These are phyloP conservation scores for Cephaloascus albidus DNA, from an alignment of 805 yeast genomes.

Conservation along the genomic window DNA sequence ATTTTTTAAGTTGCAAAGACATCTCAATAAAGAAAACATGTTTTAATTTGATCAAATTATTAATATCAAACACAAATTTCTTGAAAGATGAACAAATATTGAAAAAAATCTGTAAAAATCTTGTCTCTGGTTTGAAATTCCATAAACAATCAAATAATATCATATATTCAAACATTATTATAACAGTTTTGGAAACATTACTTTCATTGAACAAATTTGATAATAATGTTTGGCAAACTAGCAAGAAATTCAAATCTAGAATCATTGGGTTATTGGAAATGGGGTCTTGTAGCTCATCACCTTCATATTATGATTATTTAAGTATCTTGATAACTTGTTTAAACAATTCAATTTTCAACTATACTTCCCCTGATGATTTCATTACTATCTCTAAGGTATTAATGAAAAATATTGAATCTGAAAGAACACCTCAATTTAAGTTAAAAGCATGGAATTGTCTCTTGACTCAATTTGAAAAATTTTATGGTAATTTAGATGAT, in stretches of 20 bases:
- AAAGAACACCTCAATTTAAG: conserved; percentile 10
- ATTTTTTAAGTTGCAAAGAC: not conserved
- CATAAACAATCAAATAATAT: conserved; percentile 16
- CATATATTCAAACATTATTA: conserved; percentile 33
- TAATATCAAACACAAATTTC: not conserved
- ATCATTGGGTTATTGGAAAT: conserved; percentile 36
- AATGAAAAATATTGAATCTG: conserved; percentile 10
- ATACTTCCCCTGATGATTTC: conserved; percentile 1
- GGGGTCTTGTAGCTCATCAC: conserved; percentile 46
- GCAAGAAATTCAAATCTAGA: conserved; percentile 35
- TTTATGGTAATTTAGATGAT: too few relatives aligned
- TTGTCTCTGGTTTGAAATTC: not conserved
- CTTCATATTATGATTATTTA: conserved; percentile 32
- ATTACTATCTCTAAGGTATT: conserved; percentile 7
- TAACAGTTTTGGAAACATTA: conserved; percentile 41
- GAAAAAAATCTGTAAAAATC: not conserved
- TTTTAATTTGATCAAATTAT: not conserved
- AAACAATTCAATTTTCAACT: conserved; percentile 1
- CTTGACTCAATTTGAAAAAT: conserved; percentile 1
- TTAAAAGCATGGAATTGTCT: conserved; percentile 16
- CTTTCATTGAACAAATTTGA: conserved; percentile 32
- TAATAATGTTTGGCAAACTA: conserved; percentile 42
- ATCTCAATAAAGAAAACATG: not conserved
- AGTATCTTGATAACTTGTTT: conserved; percentile 9
- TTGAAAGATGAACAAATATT: not conserved